A percentile compares a stretch with the other conserved stretches of the same genome.
phyloP scores from a whole-genome alignment of 306 rosid genomes.

The Prunus davidiana region DNA sequence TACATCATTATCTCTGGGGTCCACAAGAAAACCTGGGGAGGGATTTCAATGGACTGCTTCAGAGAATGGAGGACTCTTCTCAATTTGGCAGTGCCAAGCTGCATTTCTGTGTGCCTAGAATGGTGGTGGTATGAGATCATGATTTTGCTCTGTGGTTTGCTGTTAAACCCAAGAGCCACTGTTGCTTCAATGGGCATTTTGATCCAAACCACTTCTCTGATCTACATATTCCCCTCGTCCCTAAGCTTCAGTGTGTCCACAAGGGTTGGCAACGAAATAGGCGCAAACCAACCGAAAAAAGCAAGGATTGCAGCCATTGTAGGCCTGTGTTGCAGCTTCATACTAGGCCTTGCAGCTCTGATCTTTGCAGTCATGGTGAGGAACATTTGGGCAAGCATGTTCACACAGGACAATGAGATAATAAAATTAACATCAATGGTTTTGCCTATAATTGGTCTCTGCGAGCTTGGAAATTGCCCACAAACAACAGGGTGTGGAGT shows the following conservation, averaged over 20 bases:
- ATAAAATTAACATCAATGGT: constrained; percentile 61
- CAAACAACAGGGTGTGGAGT: constrained; percentile 97
- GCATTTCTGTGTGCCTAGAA: constrained; percentile 86
- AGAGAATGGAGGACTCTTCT: constrained; percentile 57
- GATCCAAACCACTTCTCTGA: constrained; percentile 79
- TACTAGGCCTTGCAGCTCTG: constrained; percentile 57
- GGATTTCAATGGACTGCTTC: constrained; percentile 56
- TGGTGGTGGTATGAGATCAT: constrained; percentile 99
- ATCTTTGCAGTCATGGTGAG: constrained; percentile 60
- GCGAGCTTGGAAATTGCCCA: constrained; percentile 92
- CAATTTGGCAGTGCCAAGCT: constrained; percentile 74
- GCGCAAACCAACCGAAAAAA: constrained; percentile 61
- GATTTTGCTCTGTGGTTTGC: constrained; percentile 73
- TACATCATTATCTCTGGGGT: constrained; percentile 52
- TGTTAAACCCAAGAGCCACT: constrained; percentile 59
- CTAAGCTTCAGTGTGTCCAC: constrained; percentile 86
- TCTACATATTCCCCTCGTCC: constrained; percentile 85
- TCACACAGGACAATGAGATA: constrained; percentile 65
- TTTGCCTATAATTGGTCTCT: constrained; percentile 80
- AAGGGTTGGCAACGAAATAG: constrained; percentile 77
- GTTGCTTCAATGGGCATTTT: constrained; percentile 94
- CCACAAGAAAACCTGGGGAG: constrained; percentile 66
- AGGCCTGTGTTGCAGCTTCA: constrained; percentile 64
- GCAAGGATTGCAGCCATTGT: constrained; percentile 71
- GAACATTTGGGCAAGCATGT: constrained; percentile 75